These are phyloP conservation scores for Cladosporium colombiae DNA, from an alignment of 2,329 filamentous ascomycete species.

Conservation along the genomic window DNA sequence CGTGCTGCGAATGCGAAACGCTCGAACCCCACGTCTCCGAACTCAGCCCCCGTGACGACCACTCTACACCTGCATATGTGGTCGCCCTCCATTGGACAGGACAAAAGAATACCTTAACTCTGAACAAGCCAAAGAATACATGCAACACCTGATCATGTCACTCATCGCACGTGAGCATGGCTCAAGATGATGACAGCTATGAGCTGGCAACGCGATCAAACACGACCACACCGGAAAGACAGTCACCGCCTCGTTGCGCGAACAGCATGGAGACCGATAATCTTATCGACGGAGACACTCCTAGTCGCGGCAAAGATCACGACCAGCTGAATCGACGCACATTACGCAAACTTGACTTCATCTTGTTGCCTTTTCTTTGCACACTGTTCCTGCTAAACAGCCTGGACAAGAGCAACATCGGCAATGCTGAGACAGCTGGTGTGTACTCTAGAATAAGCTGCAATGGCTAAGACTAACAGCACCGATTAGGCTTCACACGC, in stretches of 20 bases:
- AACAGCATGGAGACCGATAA: constrained; percentile 2
- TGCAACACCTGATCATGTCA: neutral
- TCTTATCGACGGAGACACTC: neutral
- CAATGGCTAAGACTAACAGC: neutral
- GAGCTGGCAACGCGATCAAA: constrained; percentile 13
- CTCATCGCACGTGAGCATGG: constrained; percentile 5
- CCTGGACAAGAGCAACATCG: constrained; percentile 56
- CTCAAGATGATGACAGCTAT: constrained; percentile 13
- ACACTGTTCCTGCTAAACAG: constrained; percentile 55
- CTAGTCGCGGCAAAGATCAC: neutral
- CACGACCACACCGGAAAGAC: neutral
- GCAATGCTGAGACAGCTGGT: constrained; percentile 57
- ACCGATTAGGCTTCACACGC: constrained; percentile 50
- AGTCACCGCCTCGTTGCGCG: neutral
- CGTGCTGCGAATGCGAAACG: constrained; percentile 12
- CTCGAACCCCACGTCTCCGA: constrained; percentile 6
- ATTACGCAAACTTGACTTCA: constrained; percentile 51
- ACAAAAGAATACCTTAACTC: neutral
- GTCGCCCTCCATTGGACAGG: neutral
- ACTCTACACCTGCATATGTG: neutral
- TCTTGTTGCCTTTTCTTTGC: constrained; percentile 54
- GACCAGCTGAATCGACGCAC: constrained; percentile 37
- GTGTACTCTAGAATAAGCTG: neutral
- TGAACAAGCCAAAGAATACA: neutral
- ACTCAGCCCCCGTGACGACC: neutral